Evolutionary conservation across 176 grass and related monocot genomes (phyloP).

Genomic region (Olyra latifolia): DNA sequence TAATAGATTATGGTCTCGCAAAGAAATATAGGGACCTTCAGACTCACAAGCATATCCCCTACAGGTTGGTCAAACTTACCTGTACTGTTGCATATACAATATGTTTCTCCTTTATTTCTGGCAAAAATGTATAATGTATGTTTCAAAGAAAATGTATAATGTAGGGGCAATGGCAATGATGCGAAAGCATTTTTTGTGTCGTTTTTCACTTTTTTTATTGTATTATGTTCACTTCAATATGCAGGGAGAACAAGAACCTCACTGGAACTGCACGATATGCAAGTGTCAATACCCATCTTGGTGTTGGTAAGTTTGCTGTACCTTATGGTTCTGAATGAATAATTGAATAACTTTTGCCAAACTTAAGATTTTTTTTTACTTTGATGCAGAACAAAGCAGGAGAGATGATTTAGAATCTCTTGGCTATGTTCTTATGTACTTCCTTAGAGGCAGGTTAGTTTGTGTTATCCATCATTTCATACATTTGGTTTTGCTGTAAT

Average conservation of each 20-base stretch:
- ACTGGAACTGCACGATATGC: slow-evolving; percentile 84
- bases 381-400: slow-evolving; percentile 75
- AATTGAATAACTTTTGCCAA: neutral
- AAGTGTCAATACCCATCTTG: slow-evolving; percentile 90
- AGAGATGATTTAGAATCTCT: slow-evolving; percentile 89
- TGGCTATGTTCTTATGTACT: slow-evolving; percentile 87
- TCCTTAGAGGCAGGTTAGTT: slow-evolving; percentile 78
- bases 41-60: slow-evolving; percentile 81
- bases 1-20: slow-evolving; percentile 82
- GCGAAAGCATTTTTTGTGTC: neutral
- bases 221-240: slow-evolving; percentile 29
- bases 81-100: neutral
- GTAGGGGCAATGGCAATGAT: neutral
- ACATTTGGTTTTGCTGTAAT: slow-evolving; percentile 1
- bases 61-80: slow-evolving; percentile 48
- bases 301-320: slow-evolving; percentile 58
- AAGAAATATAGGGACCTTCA: slow-evolving; percentile 81
- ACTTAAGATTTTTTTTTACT: neutral
- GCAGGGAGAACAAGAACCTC: slow-evolving; percentile 85
- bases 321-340: neutral
- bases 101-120: neutral
- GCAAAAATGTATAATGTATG: neutral
- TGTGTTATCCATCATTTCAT: neutral
- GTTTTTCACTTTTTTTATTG: slow-evolving; percentile 6
- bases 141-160: neutral